Evolutionary conservation across 768 basidiomycete genomes (phyloP), one percentile per base, ranked within the genome.

Genomic region (Agaricus blazei): DNA sequence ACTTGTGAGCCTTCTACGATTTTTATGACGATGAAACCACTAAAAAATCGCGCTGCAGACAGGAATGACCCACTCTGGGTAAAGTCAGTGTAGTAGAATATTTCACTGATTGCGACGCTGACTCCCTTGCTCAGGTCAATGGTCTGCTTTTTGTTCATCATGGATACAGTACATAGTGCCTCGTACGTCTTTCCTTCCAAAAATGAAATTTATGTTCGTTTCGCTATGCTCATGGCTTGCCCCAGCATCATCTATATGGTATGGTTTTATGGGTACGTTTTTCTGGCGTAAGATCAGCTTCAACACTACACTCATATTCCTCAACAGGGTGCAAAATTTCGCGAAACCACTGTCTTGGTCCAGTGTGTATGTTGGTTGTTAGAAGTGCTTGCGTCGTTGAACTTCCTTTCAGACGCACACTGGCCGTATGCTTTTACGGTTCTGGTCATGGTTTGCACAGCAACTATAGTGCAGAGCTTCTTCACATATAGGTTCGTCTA

Each of bases 251-350:
- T 64, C 28, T 64, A 59, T 28, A 46, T 62, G 45, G 38, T 46
- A 9, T 63, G 58, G 60, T 24, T 27, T 11, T 64, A 59, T 52
- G 51, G 37, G 59, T 62, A 45, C 5, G 62, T 51, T 48, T 46
- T 24, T 19, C 19, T 19, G 19, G 28, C 43, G 43, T 9, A 1
- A 29, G 19, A 19, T 26, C 28, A n/a, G 5, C 23, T 9, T 24
- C 4, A 1, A 24, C 23, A 24, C 42, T 28, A 19, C 28, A 12
- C 4, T 52, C 9, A 37, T 47, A 8, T 12, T 38, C 9, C 28
- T 11, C 19, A 15, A 43, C 37, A 68, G 67, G 11, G 60, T 65
- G 11, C 40, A 60, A 46, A 64, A 63, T 50, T 66, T 57, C 36
- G 47, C 27, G 3, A 62, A 66, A 37, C 60, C 59, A 1, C 14